phyloP scores from a whole-genome alignment of 306 rosid species.

The Fagus crenata region DNA sequence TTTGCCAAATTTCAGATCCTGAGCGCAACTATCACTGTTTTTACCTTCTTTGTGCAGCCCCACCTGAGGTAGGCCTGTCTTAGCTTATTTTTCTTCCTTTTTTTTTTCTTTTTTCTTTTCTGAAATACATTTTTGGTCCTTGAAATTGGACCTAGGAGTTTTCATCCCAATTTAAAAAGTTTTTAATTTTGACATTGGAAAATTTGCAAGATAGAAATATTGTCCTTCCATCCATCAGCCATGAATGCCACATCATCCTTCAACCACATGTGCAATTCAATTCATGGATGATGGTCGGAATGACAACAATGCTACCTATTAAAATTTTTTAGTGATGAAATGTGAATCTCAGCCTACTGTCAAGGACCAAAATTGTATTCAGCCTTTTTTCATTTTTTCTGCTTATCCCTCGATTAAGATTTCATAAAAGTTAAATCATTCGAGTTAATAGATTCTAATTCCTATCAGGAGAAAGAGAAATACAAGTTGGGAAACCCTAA shows the following conservation, averaged over 20 bases:
- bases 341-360: no score
- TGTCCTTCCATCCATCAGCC: no score
- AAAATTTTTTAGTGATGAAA: no score
- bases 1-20: slow-evolving; percentile 89
- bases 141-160: no score
- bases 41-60: slow-evolving; percentile 88
- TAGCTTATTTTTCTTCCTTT: slow-evolving; percentile 21
- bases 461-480: slow-evolving; percentile 73
- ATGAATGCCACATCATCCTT: no score
- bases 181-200: no score
- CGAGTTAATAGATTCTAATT: slow-evolving; percentile 27
- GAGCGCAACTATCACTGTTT: slow-evolving; percentile 94
- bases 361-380: no score
- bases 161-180: no score
- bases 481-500: slow-evolving; percentile 78
- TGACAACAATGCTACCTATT: no score
- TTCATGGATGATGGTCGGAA: no score
- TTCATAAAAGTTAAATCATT: neutral
- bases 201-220: no score
- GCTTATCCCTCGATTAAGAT: neutral
- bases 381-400: neutral
- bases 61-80: slow-evolving; percentile 61
- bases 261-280: no score
- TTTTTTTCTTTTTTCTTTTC: slow-evolving; percentile 18
- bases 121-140: slow-evolving; percentile 7